Evolutionary conservation across 148 eudicot genomes (phyloP).

Genomic region (Drosera capensis): DNA sequence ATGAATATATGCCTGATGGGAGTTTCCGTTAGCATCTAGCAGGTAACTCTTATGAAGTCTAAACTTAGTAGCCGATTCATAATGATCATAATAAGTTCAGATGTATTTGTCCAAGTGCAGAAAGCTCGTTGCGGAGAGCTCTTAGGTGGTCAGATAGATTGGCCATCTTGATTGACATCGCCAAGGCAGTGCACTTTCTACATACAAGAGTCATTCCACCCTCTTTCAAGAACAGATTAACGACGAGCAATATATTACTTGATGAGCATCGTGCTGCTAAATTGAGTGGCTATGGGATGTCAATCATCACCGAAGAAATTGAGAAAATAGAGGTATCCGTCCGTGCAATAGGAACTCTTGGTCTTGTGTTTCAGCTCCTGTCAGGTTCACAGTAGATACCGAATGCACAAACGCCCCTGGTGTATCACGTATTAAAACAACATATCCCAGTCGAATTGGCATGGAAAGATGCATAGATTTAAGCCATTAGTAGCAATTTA

Average conservation of each 20-base stretch:
- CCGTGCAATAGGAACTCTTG: background rate
- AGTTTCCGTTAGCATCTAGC: constrained; percentile 39
- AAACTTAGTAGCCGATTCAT: background rate
- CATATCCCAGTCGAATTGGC: too few relatives aligned
- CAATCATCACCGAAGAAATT: constrained; percentile 34
- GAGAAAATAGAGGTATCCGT: constrained; percentile 32
- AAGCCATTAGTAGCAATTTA: too few relatives aligned
- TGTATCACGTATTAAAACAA: too few relatives aligned
- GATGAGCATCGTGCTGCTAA: constrained; percentile 59
- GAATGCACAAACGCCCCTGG: too few relatives aligned
- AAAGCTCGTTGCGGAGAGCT: constrained; percentile 22
- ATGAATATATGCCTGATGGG: constrained; percentile 44
- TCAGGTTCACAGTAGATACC: too few relatives aligned
- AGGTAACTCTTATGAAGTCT: constrained; percentile 15
- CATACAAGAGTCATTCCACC: constrained; percentile 45
- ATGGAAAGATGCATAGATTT: too few relatives aligned
- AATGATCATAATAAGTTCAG: background rate
- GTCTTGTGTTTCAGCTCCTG: background rate
- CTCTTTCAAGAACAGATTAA: constrained; percentile 34
- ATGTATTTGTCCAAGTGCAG: constrained; percentile 12
- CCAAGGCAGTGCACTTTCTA: constrained; percentile 59
- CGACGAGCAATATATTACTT: constrained; percentile 42
- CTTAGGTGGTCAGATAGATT: constrained; percentile 60
- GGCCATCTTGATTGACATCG: constrained; percentile 46
- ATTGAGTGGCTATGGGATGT: constrained; percentile 60